Evolutionary conservation across 345 rosid species (phyloP).

Genomic region (Eucalyptus marginata): DNA sequence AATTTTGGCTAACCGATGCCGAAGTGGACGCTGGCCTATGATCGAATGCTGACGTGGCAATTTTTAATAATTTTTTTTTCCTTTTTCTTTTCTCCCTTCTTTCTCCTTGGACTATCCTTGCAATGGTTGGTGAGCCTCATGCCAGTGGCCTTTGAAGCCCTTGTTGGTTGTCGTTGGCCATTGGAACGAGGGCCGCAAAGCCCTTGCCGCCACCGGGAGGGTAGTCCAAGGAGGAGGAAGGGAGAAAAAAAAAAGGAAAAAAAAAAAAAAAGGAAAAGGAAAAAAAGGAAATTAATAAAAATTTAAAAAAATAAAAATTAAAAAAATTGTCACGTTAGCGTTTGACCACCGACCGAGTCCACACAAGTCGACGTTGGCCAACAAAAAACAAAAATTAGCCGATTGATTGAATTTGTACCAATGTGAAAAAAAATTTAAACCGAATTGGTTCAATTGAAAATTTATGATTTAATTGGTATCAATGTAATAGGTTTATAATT

Average conservation of each 20-base stretch:
- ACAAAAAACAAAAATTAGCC: fast-evolving
- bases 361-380: fast-evolving
- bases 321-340: fast-evolving
- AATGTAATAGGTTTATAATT: too few relatives aligned
- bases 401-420: fast-evolving
- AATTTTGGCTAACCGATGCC: fast-evolving
- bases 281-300: fast-evolving
- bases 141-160: too few relatives aligned
- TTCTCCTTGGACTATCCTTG: too few relatives aligned
- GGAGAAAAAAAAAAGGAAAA: too few relatives aligned
- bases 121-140: fast-evolving
- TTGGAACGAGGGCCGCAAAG: fast-evolving
- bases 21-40: fast-evolving
- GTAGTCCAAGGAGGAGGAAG: too few relatives aligned
- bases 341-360: fast-evolving
- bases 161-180: fast-evolving
- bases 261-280: fast-evolving
- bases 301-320: fast-evolving
- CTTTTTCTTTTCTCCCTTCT: too few relatives aligned
- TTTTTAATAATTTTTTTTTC: too few relatives aligned
- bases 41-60: fast-evolving
- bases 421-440: too few relatives aligned
- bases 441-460: too few relatives aligned
- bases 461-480: too few relatives aligned
- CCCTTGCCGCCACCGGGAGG: fast-evolving